phyloP scores from a whole-genome alignment of 2,329 filamentous ascomycete species.

The Karstenula rhodostoma region DNA sequence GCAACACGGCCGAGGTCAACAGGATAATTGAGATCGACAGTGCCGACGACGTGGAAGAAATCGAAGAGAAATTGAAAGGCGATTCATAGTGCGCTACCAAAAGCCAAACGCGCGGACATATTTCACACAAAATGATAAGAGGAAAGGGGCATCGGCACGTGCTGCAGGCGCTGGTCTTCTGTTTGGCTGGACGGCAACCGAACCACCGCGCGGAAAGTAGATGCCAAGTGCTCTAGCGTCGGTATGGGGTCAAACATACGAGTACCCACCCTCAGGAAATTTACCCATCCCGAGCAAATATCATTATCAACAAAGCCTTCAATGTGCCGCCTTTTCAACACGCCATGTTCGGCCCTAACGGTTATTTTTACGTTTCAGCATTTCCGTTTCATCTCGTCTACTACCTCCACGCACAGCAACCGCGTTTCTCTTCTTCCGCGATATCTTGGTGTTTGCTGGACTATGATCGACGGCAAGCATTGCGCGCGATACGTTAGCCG shows the following conservation, averaged over 20 bases:
- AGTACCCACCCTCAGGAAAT: neutral
- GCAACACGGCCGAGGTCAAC: slow-evolving; percentile 89
- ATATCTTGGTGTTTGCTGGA: neutral
- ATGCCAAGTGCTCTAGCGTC: slow-evolving; percentile 11
- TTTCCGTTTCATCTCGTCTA: neutral
- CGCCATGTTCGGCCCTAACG: neutral
- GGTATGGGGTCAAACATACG: neutral
- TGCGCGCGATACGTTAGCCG: neutral
- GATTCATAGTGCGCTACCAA: slow-evolving; percentile 20
- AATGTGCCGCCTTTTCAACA: neutral
- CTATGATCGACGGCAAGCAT: slow-evolving; percentile 12
- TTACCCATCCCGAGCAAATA: neutral
- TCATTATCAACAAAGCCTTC: neutral
- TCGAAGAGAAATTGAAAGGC: slow-evolving; percentile 72
- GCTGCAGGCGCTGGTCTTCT: neutral
- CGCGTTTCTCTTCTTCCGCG: neutral
- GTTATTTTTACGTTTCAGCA: neutral
- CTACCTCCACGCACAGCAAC: neutral
- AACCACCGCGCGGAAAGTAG: slow-evolving; percentile 5
- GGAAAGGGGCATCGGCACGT: slow-evolving; percentile 10
- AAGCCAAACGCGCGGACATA: neutral
- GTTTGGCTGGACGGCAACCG: slow-evolving; percentile 1
- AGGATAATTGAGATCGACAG: slow-evolving; percentile 85
- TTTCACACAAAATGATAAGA: slow-evolving; percentile 1
- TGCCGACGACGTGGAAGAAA: slow-evolving; percentile 81